Conservation (phyloP, 495 filamentous ascomycete species). For the Thermothielavioides terrestris region DNA sequence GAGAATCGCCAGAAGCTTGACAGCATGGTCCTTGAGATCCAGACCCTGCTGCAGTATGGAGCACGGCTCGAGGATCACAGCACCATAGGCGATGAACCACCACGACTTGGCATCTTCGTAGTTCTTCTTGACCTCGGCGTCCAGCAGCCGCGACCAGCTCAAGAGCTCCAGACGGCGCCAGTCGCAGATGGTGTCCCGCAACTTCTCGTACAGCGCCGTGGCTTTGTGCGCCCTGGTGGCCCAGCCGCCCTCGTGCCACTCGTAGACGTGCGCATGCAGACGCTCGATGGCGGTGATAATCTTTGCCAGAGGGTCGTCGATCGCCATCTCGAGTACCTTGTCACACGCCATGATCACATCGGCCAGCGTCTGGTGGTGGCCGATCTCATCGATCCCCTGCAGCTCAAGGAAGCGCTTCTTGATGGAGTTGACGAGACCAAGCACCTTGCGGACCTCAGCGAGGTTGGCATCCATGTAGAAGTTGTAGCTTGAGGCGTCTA, state of each 20-base stretch:
- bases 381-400: constrained; percentile 49
- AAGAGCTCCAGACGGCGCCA: constrained; percentile 88
- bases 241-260: constrained; percentile 79
- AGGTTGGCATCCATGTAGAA: constrained; percentile 82
- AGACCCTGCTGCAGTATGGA: constrained; percentile 46
- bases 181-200: constrained; percentile 66
- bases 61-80: constrained; percentile 65
- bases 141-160: constrained; percentile 86
- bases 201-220: constrained; percentile 55
- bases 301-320: constrained; percentile 79
- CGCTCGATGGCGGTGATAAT: constrained; percentile 77
- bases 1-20: constrained; percentile 60
- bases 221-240: constrained; percentile 72
- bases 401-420: constrained; percentile 63
- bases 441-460: constrained; percentile 60
- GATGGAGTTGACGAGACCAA: constrained; percentile 54
- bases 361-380: constrained; percentile 50
- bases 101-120: constrained; percentile 71
- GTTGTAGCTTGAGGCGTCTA: constrained; percentile 52
- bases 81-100: constrained; percentile 96
- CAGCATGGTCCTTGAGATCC: constrained; percentile 53
- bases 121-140: constrained; percentile 69
- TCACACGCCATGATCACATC: constrained; percentile 70
- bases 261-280: constrained; percentile 68
- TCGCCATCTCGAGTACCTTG: constrained; percentile 61